Conservation (phyloP, 2,329 filamentous ascomycete species). For the Fusarium sp. region DNA sequence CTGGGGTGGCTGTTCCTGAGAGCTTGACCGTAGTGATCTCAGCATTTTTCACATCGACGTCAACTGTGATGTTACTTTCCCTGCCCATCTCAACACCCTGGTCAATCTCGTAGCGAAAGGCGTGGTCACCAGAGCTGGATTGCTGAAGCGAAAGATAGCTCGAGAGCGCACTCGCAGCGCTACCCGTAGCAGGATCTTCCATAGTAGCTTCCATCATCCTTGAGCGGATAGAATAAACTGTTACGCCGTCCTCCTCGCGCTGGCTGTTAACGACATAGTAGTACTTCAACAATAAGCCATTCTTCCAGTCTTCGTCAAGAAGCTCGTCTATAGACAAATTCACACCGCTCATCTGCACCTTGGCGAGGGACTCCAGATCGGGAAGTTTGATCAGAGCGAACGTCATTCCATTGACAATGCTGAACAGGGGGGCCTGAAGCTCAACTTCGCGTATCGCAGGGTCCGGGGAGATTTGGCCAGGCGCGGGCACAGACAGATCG, state of each 20-base stretch:
- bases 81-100: slow-evolving; percentile 79
- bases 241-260: slow-evolving; percentile 46
- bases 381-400: slow-evolving; percentile 76
- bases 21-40: slow-evolving; percentile 52
- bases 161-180: slow-evolving; percentile 69
- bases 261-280: slow-evolving; percentile 67
- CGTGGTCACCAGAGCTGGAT: slow-evolving; percentile 49
- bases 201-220: slow-evolving; percentile 69
- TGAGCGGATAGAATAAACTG: slow-evolving; percentile 61
- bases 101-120: slow-evolving; percentile 64
- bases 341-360: slow-evolving; percentile 52
- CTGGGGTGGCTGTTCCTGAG: slow-evolving; percentile 53
- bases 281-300: slow-evolving; percentile 67
- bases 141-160: slow-evolving; percentile 66
- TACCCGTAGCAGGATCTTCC: slow-evolving; percentile 74
- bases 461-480: slow-evolving; percentile 49
- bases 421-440: slow-evolving; percentile 64
- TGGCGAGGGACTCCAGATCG: slow-evolving; percentile 68
- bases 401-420: slow-evolving; percentile 80
- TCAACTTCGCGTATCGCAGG: slow-evolving; percentile 53
- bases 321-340: slow-evolving; percentile 54
- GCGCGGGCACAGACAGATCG: slow-evolving; percentile 45
- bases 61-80: slow-evolving; percentile 64
- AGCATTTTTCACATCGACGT: slow-evolving; percentile 54
- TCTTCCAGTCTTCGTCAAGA: slow-evolving; percentile 68